Evolutionary conservation across 495 filamentous ascomycete species (phyloP).

Genomic region (Lophium mytilinum): DNA sequence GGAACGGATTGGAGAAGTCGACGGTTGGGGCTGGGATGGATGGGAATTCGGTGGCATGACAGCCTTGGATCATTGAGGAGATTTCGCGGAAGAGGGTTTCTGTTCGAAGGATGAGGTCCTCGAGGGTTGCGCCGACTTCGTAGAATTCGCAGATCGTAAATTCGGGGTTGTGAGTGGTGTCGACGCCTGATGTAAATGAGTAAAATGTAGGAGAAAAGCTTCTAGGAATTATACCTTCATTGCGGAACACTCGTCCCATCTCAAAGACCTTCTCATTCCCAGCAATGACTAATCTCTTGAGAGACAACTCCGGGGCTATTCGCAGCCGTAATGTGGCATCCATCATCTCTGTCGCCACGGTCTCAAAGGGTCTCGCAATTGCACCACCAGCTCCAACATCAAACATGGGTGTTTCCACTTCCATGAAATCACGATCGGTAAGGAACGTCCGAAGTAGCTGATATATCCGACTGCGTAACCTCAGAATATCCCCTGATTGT

Average conservation of each 20-base stretch:
- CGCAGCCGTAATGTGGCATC: slow-evolving; percentile 62
- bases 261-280: slow-evolving; percentile 89
- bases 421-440: slow-evolving; percentile 59
- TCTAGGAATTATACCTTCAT: slow-evolving; percentile 55
- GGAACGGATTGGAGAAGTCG: slow-evolving; percentile 54
- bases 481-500: slow-evolving; percentile 55
- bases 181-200: slow-evolving; percentile 45
- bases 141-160: slow-evolving; percentile 98
- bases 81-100: slow-evolving; percentile 36
- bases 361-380: slow-evolving; percentile 75
- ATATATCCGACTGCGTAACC: slow-evolving; percentile 64
- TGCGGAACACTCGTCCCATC: slow-evolving; percentile 87
- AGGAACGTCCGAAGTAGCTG: slow-evolving; percentile 69
- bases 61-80: slow-evolving; percentile 31
- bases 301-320: slow-evolving; percentile 90
- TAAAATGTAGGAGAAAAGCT: background rate
- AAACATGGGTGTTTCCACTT: slow-evolving; percentile 86
- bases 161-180: slow-evolving; percentile 91
- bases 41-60: slow-evolving; percentile 42
- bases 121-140: slow-evolving; percentile 68
- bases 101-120: slow-evolving; percentile 55
- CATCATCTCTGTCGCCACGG: slow-evolving; percentile 60
- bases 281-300: slow-evolving; percentile 85
- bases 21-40: slow-evolving; percentile 43
- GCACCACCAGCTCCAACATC: slow-evolving; percentile 71